Percentiles rank a stretch among this genome's conserved stretches.
Evolutionary conservation across 2,329 filamentous ascomycete genomes (phyloP).

Genomic region (Exophiala sp.): DNA sequence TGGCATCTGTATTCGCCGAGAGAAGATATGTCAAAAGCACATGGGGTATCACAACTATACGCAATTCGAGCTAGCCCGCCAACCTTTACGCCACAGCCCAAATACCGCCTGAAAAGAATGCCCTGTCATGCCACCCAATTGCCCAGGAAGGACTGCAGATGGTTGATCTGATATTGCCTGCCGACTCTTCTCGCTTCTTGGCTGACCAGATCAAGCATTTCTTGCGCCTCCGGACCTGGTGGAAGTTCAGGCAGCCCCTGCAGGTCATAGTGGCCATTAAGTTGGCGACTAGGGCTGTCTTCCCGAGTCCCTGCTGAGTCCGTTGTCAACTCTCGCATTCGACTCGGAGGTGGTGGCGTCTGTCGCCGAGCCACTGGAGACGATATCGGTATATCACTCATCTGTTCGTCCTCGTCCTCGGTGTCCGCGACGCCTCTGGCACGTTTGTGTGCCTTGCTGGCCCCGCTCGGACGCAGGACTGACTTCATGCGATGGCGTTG

Average conservation of each 20-base stretch:
- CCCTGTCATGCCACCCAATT: constrained; percentile 19
- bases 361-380: constrained; percentile 31
- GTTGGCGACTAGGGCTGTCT: constrained; percentile 29
- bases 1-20: too few relatives aligned
- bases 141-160: constrained; percentile 27
- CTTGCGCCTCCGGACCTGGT: constrained; percentile 27
- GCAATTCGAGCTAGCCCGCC: constrained; percentile 5
- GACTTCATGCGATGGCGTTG: constrained; percentile 37
- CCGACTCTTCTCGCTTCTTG: constrained; percentile 28
- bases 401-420: constrained; percentile 34
- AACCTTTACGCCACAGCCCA: constrained; percentile 5
- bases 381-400: constrained; percentile 31
- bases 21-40: constrained; percentile 2
- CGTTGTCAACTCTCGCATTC: constrained; percentile 15
- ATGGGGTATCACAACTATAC: constrained; percentile 24
- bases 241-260: constrained; percentile 26
- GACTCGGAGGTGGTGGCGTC: constrained; percentile 8
- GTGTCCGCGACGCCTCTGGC: constrained; percentile 33
- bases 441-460: constrained; percentile 41
- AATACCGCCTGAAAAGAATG: not conserved
- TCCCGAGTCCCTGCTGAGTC: constrained; percentile 24
- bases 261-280: constrained; percentile 26
- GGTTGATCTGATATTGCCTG: constrained; percentile 25
- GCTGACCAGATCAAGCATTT: constrained; percentile 27
- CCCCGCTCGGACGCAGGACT: constrained; percentile 44